These are phyloP conservation scores for carrot (Daucus carota) DNA, from an alignment of 129 eudicot genomes.

Conservation along the genomic window DNA sequence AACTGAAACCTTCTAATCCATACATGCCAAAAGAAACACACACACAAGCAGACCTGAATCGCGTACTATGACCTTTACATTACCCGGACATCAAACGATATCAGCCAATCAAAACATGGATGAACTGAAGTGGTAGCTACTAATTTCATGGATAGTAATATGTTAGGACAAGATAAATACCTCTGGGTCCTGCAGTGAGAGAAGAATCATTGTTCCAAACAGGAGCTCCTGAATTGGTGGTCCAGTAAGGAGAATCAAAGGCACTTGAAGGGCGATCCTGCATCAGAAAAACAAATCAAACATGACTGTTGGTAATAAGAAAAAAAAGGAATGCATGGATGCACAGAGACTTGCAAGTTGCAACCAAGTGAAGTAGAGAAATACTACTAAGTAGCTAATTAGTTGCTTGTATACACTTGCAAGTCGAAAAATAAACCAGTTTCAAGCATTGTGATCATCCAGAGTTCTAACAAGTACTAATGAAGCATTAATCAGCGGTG, in stretches of 20 bases:
- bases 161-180: slow-evolving; percentile 25
- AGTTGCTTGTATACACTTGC: not conserved
- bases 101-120: not conserved
- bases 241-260: slow-evolving; percentile 57
- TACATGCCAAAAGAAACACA: not conserved
- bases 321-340: not conserved
- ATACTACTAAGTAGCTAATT: too few relatives aligned
- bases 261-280: slow-evolving; percentile 80
- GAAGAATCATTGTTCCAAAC: slow-evolving; percentile 65
- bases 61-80: not conserved
- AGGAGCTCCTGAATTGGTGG: slow-evolving; percentile 78
- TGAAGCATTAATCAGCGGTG: not conserved
- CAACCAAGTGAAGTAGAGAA: not conserved
- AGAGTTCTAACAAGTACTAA: not conserved
- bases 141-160: not conserved
- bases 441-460: not conserved
- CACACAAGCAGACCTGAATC: not conserved
- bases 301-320: not conserved
- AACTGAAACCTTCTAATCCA: not conserved
- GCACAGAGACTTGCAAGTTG: not conserved
- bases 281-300: slow-evolving; percentile 11
- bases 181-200: slow-evolving; percentile 73
- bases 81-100: not conserved
- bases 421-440: not conserved
- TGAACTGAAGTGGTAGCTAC: not conserved